Percentiles rank a stretch among this genome's conserved stretches.
Evolutionary conservation across 1,284 basidiomycete genomes (phyloP).

Genomic region (Naganishia sp.): DNA sequence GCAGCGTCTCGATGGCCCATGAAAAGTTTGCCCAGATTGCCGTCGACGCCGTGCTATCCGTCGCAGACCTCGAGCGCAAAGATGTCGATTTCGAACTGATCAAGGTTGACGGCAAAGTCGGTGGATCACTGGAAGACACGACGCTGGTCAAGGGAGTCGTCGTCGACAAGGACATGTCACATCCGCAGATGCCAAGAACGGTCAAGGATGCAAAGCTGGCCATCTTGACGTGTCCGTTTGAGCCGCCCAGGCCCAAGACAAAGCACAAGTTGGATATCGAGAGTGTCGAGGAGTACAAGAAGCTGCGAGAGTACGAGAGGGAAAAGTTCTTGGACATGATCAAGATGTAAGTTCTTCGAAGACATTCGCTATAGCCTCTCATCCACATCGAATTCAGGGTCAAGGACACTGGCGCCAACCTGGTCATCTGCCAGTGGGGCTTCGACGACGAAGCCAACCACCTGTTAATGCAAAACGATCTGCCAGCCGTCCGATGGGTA

Average conservation of each 20-base stretch:
- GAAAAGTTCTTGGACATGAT: constrained; percentile 98
- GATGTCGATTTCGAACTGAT: constrained; percentile 99
- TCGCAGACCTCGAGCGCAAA: constrained; percentile 89
- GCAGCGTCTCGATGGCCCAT: constrained; percentile 92
- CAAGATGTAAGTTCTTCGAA: constrained; percentile 56
- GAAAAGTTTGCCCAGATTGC: constrained; percentile 96
- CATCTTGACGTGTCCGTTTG: constrained; percentile 97
- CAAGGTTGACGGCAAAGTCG: constrained; percentile 99
- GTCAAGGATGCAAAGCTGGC: constrained; percentile 89
- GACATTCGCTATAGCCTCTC: background rate
- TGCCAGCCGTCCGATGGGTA: constrained; percentile 99
- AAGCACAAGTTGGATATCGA: constrained; percentile 99
- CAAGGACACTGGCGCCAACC: constrained; percentile 96
- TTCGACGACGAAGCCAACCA: constrained; percentile 99
- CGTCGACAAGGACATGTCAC: constrained; percentile 98
- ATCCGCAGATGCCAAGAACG: constrained; percentile 92
- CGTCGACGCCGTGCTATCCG: constrained; percentile 91
- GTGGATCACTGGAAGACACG: constrained; percentile 93
- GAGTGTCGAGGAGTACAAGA: constrained; percentile 96
- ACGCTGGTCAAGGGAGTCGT: constrained; percentile 76
- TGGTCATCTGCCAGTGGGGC: constrained; percentile 99
- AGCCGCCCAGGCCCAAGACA: constrained; percentile 97
- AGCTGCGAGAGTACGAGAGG: constrained; percentile 91
- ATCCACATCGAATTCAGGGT: constrained; percentile 58
- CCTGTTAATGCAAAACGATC: constrained; percentile 92